Evolutionary conservation across 345 rosid species (phyloP), one percentile per base, ranked within the genome.

Genomic region (Euphorbia peplus): DNA sequence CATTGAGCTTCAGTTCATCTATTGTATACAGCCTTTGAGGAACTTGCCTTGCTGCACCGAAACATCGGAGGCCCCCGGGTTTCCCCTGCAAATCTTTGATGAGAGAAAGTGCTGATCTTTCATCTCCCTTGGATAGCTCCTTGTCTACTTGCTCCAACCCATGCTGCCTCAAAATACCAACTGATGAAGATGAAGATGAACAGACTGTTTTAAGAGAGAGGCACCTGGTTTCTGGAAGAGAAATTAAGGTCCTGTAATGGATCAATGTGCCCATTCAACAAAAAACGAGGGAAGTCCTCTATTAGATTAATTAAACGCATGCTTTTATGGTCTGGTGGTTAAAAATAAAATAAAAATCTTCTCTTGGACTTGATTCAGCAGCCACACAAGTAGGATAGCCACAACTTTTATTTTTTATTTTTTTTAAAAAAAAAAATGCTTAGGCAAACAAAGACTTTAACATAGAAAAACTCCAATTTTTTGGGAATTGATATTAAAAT

Each of bases 11-110:
- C 80, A 93, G 72, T 77, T 91, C 98, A 48, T 89, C 96, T 71
- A 91, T 74, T 11, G 95, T 85, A 72, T 91, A 91, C 4, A 90
- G 96, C 74, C 97, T 86, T 70, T 88, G 96, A 0, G 96, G 98
- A 66, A 90, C 96, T 91, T 89, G 97, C 52, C 97, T 81, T 5
- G 88, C 92, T 5, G 91, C 83, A 1, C 92, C 96, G 51, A 90
- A 93, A 67, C 96, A 87, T 32, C 85, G 75, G 56, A 90, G 90
- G 0, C 97, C 97, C 11, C 84, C 89, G 2, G 95, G 83, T 66
- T 86, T 89, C 8, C 95, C 98, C 69, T 85, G 92, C 71, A 84
- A 77, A 63, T 88, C 88, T 56, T 82, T 89, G 58, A 93, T 80
- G 47, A 90, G 82, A 52, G 87, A 73, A 12, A 89, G 81, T 25